phyloP scores from a whole-genome alignment of 345 rosid species.

The Linum lewisii region DNA sequence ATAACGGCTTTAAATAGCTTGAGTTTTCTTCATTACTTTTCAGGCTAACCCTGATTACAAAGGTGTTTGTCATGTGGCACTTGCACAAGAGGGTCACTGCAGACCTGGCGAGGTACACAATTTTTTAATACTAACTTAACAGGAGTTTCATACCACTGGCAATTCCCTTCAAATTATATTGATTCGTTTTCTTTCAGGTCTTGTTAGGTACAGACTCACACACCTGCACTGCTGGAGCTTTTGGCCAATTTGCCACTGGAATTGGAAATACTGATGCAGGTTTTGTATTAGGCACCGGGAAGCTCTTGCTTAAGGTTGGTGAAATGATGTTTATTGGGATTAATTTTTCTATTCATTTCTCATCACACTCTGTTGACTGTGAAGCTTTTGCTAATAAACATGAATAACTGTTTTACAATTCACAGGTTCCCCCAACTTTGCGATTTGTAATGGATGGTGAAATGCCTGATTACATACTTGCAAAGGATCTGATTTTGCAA shows the following conservation, averaged over 20 bases:
- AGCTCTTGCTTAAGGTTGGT: slow-evolving; percentile 82
- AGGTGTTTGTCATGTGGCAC: slow-evolving; percentile 97
- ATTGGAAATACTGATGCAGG: slow-evolving; percentile 99
- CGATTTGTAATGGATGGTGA: slow-evolving; percentile 97
- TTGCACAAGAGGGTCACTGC: slow-evolving; percentile 99
- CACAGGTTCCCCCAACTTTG: slow-evolving; percentile 88
- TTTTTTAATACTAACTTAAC: too few relatives aligned
- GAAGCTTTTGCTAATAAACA: background rate
- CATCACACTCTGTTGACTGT: background rate
- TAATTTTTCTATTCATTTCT: background rate
- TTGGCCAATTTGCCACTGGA: slow-evolving; percentile 98
- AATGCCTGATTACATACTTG: slow-evolving; percentile 84
- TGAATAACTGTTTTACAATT: background rate
- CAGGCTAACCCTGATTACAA: slow-evolving; percentile 96
- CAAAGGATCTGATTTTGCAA: slow-evolving; percentile 95
- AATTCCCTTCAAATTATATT: background rate
- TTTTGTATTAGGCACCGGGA: slow-evolving; percentile 87
- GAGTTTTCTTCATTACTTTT: slow-evolving; percentile 14
- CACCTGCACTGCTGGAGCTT: slow-evolving; percentile 98
- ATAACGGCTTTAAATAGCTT: background rate
- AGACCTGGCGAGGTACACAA: slow-evolving; percentile 87
- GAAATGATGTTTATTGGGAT: background rate
- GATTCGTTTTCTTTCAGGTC: slow-evolving; percentile 40
- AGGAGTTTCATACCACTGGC: background rate
- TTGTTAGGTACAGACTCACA: slow-evolving; percentile 92